Percentiles rank a stretch among this genome's conserved stretches.
These are phyloP conservation scores for Claviceps capensis DNA, from an alignment of 2,329 filamentous ascomycete species.

Conservation along the genomic window DNA sequence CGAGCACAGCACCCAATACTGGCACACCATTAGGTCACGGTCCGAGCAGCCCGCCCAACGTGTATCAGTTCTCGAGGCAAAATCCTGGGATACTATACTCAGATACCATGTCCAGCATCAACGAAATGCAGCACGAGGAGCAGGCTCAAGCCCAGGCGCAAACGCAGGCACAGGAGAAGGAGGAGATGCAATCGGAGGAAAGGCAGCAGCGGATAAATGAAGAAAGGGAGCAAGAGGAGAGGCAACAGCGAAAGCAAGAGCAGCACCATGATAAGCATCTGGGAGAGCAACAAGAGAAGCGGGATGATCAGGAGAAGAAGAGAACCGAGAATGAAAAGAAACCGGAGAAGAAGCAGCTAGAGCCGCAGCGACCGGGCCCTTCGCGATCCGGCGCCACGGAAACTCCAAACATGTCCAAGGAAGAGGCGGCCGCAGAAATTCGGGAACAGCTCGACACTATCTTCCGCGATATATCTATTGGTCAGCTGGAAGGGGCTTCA, in stretches of 20 bases:
- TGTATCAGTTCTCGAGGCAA: constrained; percentile 54
- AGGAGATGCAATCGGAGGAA: too few species aligned
- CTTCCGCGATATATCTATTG: constrained; percentile 54
- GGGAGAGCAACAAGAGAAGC: too few species aligned
- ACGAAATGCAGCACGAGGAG: constrained; percentile 25
- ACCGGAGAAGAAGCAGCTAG: too few species aligned
- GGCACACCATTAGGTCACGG: constrained; percentile 39
- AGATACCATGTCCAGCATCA: constrained; percentile 31
- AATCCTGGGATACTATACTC: constrained; percentile 42
- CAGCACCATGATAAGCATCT: not conserved
- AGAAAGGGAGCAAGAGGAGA: too few species aligned
- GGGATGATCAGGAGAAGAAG: too few species aligned
- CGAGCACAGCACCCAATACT: constrained; percentile 31
- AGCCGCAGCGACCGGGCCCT: not conserved
- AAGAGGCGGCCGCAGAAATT: constrained; percentile 48
- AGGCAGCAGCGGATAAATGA: too few species aligned
- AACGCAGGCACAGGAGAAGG: too few species aligned
- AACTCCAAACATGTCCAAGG: constrained; percentile 39
- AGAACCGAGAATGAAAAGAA: too few species aligned
- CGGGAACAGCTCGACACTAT: constrained; percentile 49
- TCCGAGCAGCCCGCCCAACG: constrained; percentile 35
- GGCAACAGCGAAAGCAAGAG: constrained; percentile 8
- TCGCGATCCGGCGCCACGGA: constrained; percentile 30
- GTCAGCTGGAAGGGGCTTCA: constrained; percentile 34
- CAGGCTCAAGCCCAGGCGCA: too few species aligned